Conservation (phyloP, 768 basidiomycete genomes). For the Tephrocybe sp. region DNA sequence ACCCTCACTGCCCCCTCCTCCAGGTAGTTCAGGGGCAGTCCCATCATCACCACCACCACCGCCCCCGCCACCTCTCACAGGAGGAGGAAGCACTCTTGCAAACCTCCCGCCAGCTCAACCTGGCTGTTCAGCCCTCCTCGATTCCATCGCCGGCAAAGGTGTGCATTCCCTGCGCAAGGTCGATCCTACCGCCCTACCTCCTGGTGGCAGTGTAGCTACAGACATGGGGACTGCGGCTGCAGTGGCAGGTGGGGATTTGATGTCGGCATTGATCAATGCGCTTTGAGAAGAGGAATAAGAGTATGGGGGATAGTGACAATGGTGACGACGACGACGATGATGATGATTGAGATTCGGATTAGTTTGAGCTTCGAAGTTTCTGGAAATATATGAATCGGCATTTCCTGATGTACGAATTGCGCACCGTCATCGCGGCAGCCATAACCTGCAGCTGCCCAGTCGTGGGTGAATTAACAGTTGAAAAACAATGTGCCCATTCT, state of each 20-base stretch:
- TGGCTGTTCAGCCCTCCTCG: slow-evolving; percentile 30
- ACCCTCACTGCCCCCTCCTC: slow-evolving; percentile 31
- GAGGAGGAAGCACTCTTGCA: slow-evolving; percentile 24
- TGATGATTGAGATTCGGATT: slow-evolving; percentile 67
- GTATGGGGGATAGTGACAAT: slow-evolving; percentile 85
- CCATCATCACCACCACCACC: slow-evolving; percentile 26
- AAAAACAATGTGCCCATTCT: too few relatives aligned
- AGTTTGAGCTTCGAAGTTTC: too few relatives aligned
- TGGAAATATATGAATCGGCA: too few relatives aligned
- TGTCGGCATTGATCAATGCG: slow-evolving; percentile 81
- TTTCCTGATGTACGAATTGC: too few relatives aligned
- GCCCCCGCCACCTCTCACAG: slow-evolving; percentile 35
- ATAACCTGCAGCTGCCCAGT: too few relatives aligned
- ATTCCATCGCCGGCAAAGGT: slow-evolving; percentile 17
- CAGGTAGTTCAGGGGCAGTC: slow-evolving; percentile 24
- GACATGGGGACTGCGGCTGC: slow-evolving; percentile 26
- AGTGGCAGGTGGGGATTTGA: slow-evolving; percentile 61
- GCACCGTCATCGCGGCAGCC: too few relatives aligned
- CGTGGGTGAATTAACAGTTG: too few relatives aligned
- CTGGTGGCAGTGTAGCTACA: slow-evolving; percentile 13
- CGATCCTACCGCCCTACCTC: slow-evolving; percentile 13
- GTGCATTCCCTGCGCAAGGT: slow-evolving; percentile 14
- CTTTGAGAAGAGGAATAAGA: slow-evolving; percentile 77
- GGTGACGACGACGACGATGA: slow-evolving; percentile 80
- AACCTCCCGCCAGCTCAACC: slow-evolving; percentile 52